These are phyloP conservation scores for Ogataea trehalophila DNA, from an alignment of 805 yeast genomes.

Conservation along the genomic window DNA sequence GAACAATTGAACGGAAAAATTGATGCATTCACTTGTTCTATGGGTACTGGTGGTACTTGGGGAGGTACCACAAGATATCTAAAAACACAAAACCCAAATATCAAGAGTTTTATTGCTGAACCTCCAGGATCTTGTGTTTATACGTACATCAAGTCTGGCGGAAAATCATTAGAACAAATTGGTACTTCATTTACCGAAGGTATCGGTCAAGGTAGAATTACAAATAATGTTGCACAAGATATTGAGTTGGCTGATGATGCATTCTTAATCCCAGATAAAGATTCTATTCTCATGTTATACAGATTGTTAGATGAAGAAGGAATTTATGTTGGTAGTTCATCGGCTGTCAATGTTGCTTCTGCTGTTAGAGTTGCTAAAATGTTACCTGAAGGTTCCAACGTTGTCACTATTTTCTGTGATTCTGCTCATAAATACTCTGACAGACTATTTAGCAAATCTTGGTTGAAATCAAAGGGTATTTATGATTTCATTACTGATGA, in stretches of 20 bases:
- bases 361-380: conserved; percentile 71
- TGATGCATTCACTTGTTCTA: conserved; percentile 83
- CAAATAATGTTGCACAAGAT: conserved; percentile 74
- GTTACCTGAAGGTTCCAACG: conserved; percentile 74
- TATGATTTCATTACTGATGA: conserved; percentile 64
- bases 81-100: conserved; percentile 60
- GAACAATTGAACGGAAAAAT: conserved; percentile 72
- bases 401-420: conserved; percentile 87
- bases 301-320: conserved; percentile 86
- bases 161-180: conserved; percentile 59
- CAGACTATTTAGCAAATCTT: conserved; percentile 67
- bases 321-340: conserved; percentile 83
- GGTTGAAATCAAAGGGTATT: conserved; percentile 70
- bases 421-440: conserved; percentile 88
- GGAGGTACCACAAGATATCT: conserved; percentile 81
- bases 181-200: conserved; percentile 95
- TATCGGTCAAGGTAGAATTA: conserved; percentile 92
- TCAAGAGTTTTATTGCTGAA: conserved; percentile 73
- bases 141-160: conserved; percentile 68
- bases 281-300: conserved; percentile 79
- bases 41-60: conserved; percentile 92
- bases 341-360: conserved; percentile 87
- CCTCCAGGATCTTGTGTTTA: conserved; percentile 91
- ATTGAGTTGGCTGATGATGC: conserved; percentile 77
- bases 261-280: conserved; percentile 69